These are phyloP conservation scores for Prunus kanzakura DNA, from an alignment of 306 rosid species.

Conservation along the genomic window DNA sequence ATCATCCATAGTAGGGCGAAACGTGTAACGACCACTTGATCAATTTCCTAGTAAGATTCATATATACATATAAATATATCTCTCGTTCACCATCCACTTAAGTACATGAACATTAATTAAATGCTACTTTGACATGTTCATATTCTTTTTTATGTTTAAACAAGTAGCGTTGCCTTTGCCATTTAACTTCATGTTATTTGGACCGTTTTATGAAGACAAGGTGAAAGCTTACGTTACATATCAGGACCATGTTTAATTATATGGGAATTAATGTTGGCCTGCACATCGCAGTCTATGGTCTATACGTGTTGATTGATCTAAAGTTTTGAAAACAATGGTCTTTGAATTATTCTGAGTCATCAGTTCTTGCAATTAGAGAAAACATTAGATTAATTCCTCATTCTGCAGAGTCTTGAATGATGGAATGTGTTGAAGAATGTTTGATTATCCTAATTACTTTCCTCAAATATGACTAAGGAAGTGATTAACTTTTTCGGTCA, in stretches of 20 bases:
- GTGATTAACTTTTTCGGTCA: no score
- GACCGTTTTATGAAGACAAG: background rate
- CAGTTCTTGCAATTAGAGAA: background rate
- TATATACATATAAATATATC: background rate
- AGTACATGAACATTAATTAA: background rate
- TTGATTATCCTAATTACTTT: background rate
- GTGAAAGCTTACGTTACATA: background rate
- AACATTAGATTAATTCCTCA: background rate
- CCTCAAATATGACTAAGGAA: background rate
- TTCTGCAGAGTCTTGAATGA: background rate
- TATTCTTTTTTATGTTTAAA: background rate
- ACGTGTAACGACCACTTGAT: no score
- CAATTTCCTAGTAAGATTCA: background rate
- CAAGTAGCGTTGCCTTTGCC: background rate
- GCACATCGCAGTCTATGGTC: background rate
- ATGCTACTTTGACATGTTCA: background rate
- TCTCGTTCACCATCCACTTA: background rate
- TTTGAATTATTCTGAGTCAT: background rate
- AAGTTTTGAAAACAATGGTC: background rate
- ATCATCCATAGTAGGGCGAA: no score
- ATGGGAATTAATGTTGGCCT: background rate
- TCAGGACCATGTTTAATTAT: background rate
- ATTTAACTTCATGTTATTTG: background rate
- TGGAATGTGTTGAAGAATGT: background rate
- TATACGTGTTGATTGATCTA: background rate